These are phyloP conservation scores for Symmetrospora coprosmae DNA, from an alignment of 768 basidiomycete genomes.

Conservation along the genomic window DNA sequence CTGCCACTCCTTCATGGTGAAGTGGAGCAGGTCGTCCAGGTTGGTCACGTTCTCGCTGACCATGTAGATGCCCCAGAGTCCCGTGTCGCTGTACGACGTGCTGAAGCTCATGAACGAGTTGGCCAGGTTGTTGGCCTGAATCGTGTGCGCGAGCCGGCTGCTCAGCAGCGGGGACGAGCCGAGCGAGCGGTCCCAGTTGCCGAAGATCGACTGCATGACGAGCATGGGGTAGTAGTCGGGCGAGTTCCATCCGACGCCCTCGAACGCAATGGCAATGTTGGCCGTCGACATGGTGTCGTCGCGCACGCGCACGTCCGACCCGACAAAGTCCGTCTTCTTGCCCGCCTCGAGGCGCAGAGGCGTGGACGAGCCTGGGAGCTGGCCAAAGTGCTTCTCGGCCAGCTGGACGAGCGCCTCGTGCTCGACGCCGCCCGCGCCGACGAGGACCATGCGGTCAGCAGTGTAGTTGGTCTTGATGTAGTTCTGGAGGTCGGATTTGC, in stretches of 20 bases:
- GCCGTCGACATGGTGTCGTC: constrained; percentile 80
- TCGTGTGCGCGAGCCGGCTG: constrained; percentile 76
- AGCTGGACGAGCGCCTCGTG: constrained; percentile 84
- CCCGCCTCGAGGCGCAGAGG: constrained; percentile 79
- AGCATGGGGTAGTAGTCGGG: constrained; percentile 99
- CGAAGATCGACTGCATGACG: constrained; percentile 92
- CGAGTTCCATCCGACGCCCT: constrained; percentile 93
- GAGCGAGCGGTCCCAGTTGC: constrained; percentile 97
- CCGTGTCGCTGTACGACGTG: constrained; percentile 94
- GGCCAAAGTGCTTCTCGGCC: constrained; percentile 82
- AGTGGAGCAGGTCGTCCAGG: constrained; percentile 84
- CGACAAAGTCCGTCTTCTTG: constrained; percentile 62
- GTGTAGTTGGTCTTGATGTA: constrained; percentile 99
- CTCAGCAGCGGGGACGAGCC: constrained; percentile 79
- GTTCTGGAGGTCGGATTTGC: constrained; percentile 65
- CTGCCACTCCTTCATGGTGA: constrained; percentile 88
- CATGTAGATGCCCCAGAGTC: constrained; percentile 96
- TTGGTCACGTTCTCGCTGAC: constrained; percentile 87
- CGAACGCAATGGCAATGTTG: constrained; percentile 90
- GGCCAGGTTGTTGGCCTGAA: constrained; percentile 85
- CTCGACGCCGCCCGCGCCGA: constrained; percentile 88
- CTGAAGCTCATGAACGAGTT: constrained; percentile 99
- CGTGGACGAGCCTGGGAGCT: constrained; percentile 68
- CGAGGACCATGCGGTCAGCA: constrained; percentile 96
- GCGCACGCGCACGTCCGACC: constrained; percentile 86